Evolutionary conservation across 345 rosid genomes (phyloP).

Genomic region (Aegle marmelos): DNA sequence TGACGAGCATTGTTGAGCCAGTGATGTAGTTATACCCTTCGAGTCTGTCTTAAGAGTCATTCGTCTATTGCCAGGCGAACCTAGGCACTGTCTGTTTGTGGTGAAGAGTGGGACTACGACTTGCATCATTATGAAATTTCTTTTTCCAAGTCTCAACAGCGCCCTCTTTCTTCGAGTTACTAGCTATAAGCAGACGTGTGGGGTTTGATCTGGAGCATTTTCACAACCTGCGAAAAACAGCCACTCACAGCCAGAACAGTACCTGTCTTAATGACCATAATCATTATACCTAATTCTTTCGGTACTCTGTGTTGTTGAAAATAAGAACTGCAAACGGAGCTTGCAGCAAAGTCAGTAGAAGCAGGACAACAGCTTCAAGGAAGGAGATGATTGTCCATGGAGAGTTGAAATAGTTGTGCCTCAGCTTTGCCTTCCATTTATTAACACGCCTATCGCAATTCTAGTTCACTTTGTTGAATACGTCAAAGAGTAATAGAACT

Average conservation of each 20-base stretch:
- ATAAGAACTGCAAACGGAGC: not conserved
- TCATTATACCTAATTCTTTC: too few species aligned
- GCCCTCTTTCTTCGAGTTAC: too few species aligned
- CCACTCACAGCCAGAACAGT: not conserved
- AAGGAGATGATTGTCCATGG: slow-evolving; percentile 24
- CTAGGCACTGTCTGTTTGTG: too few species aligned
- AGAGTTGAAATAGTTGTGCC: slow-evolving; percentile 16
- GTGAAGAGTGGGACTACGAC: too few species aligned
- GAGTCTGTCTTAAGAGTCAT: too few species aligned
- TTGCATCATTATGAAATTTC: too few species aligned
- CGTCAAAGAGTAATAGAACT: not conserved
- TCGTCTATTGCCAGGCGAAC: too few species aligned
- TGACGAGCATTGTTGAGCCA: too few species aligned
- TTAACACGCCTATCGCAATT: slow-evolving; percentile 1
- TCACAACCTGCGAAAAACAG: not conserved
- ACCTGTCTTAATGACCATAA: not conserved
- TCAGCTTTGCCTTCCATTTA: slow-evolving; percentile 14
- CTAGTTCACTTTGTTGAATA: not conserved
- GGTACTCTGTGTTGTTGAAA: not conserved
- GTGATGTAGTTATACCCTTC: too few species aligned
- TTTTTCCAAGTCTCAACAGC: too few species aligned
- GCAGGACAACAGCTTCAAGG: slow-evolving; percentile 13
- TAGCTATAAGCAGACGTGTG: too few species aligned
- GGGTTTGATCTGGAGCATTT: too few species aligned
- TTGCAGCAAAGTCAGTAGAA: not conserved